Evolutionary conservation across 192 early-diverging fungal genomes (phyloP).

Genomic region (Backusella liffmaniae): DNA sequence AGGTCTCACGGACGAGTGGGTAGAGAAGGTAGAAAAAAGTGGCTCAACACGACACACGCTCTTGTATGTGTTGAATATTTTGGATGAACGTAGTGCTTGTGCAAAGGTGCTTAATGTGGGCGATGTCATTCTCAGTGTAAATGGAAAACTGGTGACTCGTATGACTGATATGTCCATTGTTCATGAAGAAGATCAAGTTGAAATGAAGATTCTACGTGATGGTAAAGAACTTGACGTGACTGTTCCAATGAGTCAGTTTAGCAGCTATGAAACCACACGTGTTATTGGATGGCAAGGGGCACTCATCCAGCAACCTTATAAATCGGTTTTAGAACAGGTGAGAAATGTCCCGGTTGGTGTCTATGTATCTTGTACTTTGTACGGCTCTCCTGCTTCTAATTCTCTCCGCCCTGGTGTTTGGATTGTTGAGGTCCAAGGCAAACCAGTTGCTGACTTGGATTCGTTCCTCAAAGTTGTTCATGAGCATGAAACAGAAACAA

Average conservation of each 20-base stretch:
- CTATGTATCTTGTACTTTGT: slow-evolving; percentile 57
- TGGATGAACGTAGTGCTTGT: slow-evolving; percentile 56
- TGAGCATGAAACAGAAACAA: slow-evolving; percentile 42
- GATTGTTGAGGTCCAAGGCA: slow-evolving; percentile 72
- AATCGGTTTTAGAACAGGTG: slow-evolving; percentile 66
- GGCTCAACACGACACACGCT: slow-evolving; percentile 48
- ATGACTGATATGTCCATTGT: slow-evolving; percentile 59
- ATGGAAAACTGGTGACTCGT: slow-evolving; percentile 60
- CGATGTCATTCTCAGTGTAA: slow-evolving; percentile 68
- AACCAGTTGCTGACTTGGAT: slow-evolving; percentile 56
- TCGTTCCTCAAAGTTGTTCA: slow-evolving; percentile 61
- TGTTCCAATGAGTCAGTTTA: slow-evolving; percentile 61
- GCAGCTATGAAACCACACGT: slow-evolving; percentile 58
- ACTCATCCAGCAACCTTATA: slow-evolving; percentile 70
- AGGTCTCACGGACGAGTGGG: slow-evolving; percentile 59
- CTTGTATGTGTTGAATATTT: slow-evolving; percentile 56
- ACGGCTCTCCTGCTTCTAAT: slow-evolving; percentile 65
- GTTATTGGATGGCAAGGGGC: slow-evolving; percentile 87
- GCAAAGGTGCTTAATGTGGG: slow-evolving; percentile 58
- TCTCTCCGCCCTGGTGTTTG: slow-evolving; percentile 67
- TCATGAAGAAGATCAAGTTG: slow-evolving; percentile 36
- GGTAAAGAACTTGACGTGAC: slow-evolving; percentile 62
- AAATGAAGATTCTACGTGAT: slow-evolving; percentile 64
- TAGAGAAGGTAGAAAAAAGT: slow-evolving; percentile 54
- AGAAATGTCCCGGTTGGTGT: slow-evolving; percentile 62